Evolutionary conservation across 2,329 filamentous ascomycete genomes (phyloP).

Genomic region (Pseudogymnoascus sp.): DNA sequence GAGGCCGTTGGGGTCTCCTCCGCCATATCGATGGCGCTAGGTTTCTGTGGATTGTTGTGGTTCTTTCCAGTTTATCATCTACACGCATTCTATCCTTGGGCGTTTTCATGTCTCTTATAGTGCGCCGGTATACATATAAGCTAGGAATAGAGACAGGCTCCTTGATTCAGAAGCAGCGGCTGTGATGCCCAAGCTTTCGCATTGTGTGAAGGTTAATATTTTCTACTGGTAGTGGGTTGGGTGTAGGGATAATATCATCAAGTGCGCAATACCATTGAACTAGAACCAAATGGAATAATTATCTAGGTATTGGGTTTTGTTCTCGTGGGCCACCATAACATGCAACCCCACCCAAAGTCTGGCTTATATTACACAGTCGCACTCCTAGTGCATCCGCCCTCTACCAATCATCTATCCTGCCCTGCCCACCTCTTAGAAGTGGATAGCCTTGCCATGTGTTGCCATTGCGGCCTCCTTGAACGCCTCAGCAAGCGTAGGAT

Average conservation of each 20-base stretch:
- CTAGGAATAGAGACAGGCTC: conserved; percentile 5
- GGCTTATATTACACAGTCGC: background rate
- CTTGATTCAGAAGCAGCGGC: background rate
- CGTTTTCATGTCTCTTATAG: conserved; percentile 7
- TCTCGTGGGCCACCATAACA: conserved; percentile 10
- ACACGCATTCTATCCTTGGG: background rate
- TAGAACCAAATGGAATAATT: conserved; percentile 8
- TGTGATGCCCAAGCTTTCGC: background rate
- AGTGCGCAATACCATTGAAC: conserved; percentile 7
- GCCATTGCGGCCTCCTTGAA: conserved; percentile 99
- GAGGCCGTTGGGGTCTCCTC: background rate
- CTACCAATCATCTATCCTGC: background rate
- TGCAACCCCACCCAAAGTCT: conserved; percentile 1
- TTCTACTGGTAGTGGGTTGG: background rate
- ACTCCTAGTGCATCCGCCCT: background rate
- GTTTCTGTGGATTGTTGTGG: background rate
- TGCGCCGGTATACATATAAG: conserved; percentile 4
- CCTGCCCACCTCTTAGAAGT: conserved; percentile 57
- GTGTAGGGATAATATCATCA: conserved; percentile 3
- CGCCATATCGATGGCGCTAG: background rate
- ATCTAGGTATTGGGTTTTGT: conserved; percentile 11
- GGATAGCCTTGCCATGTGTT: conserved; percentile 90
- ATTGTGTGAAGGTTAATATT: conserved; percentile 1
- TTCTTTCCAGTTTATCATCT: conserved; percentile 1
- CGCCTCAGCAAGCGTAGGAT: conserved; percentile 90